Conservation (phyloP, 2,329 filamentous ascomycete genomes). For the Venturia pyrina region DNA sequence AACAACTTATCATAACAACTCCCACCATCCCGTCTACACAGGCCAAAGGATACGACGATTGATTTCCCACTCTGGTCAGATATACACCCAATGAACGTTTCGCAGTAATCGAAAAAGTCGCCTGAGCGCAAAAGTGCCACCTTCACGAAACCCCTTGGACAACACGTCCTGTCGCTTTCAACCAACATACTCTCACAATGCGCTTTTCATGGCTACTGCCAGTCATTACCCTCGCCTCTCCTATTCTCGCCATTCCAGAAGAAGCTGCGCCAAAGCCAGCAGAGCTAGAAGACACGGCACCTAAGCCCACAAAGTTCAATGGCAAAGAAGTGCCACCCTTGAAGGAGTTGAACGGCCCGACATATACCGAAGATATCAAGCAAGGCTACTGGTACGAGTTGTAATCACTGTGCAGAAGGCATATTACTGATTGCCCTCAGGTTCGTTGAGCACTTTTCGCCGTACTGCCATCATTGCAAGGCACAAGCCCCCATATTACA, state of each 20-base stretch:
- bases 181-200: constrained; percentile 2
- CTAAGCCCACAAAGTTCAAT: constrained; percentile 42
- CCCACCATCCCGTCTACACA: too few relatives aligned
- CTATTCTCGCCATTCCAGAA: constrained; percentile 1
- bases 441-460: constrained; percentile 42
- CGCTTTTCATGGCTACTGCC: constrained; percentile 11
- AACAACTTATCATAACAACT: not conserved
- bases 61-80: too few relatives aligned
- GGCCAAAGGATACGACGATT: not conserved
- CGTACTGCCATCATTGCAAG: constrained; percentile 59
- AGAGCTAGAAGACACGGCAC: not conserved
- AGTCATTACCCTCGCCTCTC: constrained; percentile 5
- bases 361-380: constrained; percentile 47
- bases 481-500: constrained; percentile 77
- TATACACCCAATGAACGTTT: not conserved
- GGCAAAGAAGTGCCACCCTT: constrained; percentile 56
- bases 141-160: not conserved
- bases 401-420: constrained; percentile 8
- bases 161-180: not conserved
- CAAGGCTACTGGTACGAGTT: constrained; percentile 57
- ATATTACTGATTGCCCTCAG: constrained; percentile 20
- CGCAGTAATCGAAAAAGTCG: not conserved
- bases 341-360: constrained; percentile 48
- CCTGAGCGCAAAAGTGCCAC: not conserved
- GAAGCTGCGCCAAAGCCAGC: not conserved